Evolutionary conservation across 768 basidiomycete genomes (phyloP).

Genomic region (Suillus subaureus): DNA sequence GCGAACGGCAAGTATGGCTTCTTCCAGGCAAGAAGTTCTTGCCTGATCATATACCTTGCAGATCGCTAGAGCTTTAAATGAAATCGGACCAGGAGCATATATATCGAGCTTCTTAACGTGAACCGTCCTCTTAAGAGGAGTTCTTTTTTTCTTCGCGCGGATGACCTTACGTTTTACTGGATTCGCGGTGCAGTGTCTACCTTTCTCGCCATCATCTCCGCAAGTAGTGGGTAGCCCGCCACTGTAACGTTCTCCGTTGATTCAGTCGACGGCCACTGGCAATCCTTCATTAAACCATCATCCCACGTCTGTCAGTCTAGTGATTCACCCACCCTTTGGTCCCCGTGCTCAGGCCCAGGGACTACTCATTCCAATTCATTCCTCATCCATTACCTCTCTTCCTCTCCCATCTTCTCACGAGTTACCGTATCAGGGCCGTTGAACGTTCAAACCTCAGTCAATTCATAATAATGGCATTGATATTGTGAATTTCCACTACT

Average conservation of each 20-base stretch:
- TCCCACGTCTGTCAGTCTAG: not conserved
- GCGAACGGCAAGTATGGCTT: slow-evolving; percentile 81
- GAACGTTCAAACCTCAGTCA: not conserved
- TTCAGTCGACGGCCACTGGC: not conserved
- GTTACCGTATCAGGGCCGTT: not conserved
- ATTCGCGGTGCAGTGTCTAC: not conserved
- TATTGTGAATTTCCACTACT: not conserved
- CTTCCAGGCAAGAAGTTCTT: slow-evolving; percentile 29
- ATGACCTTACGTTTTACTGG: not conserved
- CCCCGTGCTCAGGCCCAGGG: not conserved
- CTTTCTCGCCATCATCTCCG: not conserved
- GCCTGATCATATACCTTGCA: slow-evolving; percentile 77
- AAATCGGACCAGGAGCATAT: slow-evolving; percentile 78
- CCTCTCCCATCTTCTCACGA: not conserved
- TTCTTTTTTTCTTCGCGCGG: not conserved
- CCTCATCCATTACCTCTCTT: not conserved
- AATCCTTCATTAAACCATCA: not conserved
- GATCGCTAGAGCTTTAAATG: slow-evolving; percentile 78
- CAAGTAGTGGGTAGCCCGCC: not conserved
- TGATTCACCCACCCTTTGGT: not conserved
- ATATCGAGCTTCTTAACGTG: slow-evolving; percentile 14
- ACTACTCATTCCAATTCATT: not conserved
- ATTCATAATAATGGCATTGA: not conserved
- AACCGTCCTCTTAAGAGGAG: not conserved
- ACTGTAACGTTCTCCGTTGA: not conserved